Evolutionary conservation across 1,284 basidiomycete species (phyloP), one percentile per base, ranked within the genome.

Genomic region (Limonomyces culmigenus): DNA sequence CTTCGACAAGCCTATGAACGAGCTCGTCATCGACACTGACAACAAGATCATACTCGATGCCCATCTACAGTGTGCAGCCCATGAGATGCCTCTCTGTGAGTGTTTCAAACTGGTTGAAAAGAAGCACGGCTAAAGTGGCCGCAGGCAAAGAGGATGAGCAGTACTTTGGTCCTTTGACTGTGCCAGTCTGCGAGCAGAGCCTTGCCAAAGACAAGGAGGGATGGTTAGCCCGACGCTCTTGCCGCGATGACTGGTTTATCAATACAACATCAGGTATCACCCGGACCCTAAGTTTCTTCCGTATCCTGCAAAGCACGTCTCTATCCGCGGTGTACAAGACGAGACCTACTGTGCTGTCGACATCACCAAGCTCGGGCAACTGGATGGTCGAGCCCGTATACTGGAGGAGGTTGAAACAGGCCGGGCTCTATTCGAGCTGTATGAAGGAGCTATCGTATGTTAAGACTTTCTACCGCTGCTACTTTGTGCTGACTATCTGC

Each of bases 391-490:
- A 0, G 61, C 66, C 2, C 62, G 55, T 31, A 62, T 87, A 17
- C 51, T 93, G 18, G 88, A 93, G 55, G 85, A 92, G 50, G 63
- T 91, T n/a, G 88, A 93, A 54, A 54, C 78, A 25, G 86, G 83
- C 18, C 62, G 88, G 18, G 85, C 86, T 0, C 60, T 91, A 41
- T 92, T 91, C 42, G 87, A 92, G 52, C 62, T 86, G 18, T 78
- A 83, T 45, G 74, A 83, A 53, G 79, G 78, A n/a, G 77, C 68
- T 8, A 70, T 83, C 44, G 78, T 79, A 52, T 36, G 70, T 60
- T 8, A 5, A 8, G 34, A 23, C 25, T 19, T 16, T 39, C 13
- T 33, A 20, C 35, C 29, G 32, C 14, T 4, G 17, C 11, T 88
- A 72, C 50, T 62, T 85, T 29, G 80, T 80, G 43, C 21, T 16